phyloP scores from a whole-genome alignment of 2,329 filamentous ascomycete species.

The Fusarium coffeatum region DNA sequence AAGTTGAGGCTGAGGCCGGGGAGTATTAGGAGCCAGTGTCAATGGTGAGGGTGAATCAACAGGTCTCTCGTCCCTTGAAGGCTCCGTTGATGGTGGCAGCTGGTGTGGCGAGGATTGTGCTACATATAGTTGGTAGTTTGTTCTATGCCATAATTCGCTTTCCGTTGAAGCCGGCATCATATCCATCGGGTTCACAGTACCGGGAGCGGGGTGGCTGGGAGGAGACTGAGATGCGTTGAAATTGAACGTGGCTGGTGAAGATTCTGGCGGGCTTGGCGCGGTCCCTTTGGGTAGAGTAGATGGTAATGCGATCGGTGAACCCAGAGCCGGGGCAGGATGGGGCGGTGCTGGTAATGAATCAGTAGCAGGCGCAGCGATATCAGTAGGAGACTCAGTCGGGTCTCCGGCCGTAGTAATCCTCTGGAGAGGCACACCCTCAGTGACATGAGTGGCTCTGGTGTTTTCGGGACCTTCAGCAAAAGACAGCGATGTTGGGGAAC shows the following conservation, averaged over 20 bases:
- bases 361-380: slow-evolving; percentile 40
- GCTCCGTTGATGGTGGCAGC: slow-evolving; percentile 23
- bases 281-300: slow-evolving; percentile 25
- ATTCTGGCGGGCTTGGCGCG: slow-evolving; percentile 45
- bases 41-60: slow-evolving; percentile 46
- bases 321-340: slow-evolving; percentile 28
- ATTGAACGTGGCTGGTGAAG: slow-evolving; percentile 41
- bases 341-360: slow-evolving; percentile 30
- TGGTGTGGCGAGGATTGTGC: slow-evolving; percentile 45
- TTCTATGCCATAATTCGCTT: slow-evolving; percentile 53
- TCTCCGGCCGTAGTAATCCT: slow-evolving; percentile 41
- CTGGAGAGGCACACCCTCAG: slow-evolving; percentile 38
- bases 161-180: slow-evolving; percentile 61
- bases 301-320: slow-evolving; percentile 41
- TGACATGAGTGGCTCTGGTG: not conserved
- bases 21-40: slow-evolving; percentile 38
- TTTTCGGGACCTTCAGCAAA: slow-evolving; percentile 34
- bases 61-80: slow-evolving; percentile 27
- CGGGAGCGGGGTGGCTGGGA: slow-evolving; percentile 53
- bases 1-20: slow-evolving; percentile 32
- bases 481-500: slow-evolving; percentile 43
- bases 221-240: slow-evolving; percentile 47
- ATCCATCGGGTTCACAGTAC: slow-evolving; percentile 66
- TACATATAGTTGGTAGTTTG: slow-evolving; percentile 52
- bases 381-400: slow-evolving; percentile 49